These are phyloP conservation scores for Mucor velutinosus DNA, from an alignment of 371 early-diverging fungal species.

Conservation along the genomic window DNA sequence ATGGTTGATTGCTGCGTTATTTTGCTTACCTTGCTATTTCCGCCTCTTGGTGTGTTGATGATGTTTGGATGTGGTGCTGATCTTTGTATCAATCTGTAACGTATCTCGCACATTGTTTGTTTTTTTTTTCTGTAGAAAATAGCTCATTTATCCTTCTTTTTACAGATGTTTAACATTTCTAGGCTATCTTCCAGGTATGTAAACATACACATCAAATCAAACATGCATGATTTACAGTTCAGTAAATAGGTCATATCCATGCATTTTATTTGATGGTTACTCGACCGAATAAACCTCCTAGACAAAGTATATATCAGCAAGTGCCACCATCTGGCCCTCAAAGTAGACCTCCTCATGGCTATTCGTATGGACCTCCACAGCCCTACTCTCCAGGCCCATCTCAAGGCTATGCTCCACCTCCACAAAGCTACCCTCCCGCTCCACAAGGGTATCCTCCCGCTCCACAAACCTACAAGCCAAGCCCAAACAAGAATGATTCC, in stretches of 20 bases:
- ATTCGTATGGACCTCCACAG: not conserved
- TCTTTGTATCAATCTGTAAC: conserved; percentile 32
- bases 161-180: conserved; percentile 22
- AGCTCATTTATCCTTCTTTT: not conserved
- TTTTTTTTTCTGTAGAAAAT: not conserved
- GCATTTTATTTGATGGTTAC: conserved; percentile 29
- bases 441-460: not conserved
- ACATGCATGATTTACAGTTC: not conserved
- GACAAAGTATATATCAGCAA: not conserved
- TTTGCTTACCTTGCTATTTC: conserved; percentile 22
- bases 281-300: conserved; percentile 5
- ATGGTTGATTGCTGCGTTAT: conserved; percentile 5
- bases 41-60: conserved; percentile 30
- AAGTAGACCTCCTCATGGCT: not conserved
- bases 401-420: not conserved
- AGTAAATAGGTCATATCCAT: conserved; percentile 23
- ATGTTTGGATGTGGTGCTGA: conserved; percentile 31
- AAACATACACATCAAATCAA: not conserved
- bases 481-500: not conserved
- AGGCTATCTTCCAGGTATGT: conserved; percentile 25
- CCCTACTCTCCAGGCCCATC: not conserved
- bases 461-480: not conserved
- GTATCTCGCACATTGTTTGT: not conserved
- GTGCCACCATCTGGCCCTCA: not conserved
- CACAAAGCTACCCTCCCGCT: not conserved